Conservation (phyloP, 352 stramenopile species). For the Thalassiosira livingstoniorum region DNA sequence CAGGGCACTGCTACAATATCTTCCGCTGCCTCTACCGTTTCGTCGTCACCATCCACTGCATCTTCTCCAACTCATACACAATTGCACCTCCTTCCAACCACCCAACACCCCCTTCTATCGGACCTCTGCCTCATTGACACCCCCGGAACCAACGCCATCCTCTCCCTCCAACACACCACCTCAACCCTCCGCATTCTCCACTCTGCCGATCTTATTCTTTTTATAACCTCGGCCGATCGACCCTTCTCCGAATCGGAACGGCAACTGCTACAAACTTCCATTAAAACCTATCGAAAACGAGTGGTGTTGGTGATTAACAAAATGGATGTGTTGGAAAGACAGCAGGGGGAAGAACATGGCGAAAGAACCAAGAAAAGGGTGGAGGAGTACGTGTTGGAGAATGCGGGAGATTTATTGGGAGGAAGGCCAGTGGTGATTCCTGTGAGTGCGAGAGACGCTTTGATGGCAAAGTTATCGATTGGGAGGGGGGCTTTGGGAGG, state of each 20-base stretch:
- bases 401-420: constrained; percentile 76
- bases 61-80: constrained; percentile 20
- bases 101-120: constrained; percentile 55
- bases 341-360: constrained; percentile 68
- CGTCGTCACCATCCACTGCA: neutral
- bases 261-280: constrained; percentile 64
- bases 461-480: constrained; percentile 54
- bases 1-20: neutral
- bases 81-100: constrained; percentile 42
- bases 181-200: constrained; percentile 75
- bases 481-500: neutral
- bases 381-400: constrained; percentile 75
- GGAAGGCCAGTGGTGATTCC: constrained; percentile 74
- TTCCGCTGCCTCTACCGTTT: neutral
- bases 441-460: constrained; percentile 53
- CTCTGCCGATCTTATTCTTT: constrained; percentile 81
- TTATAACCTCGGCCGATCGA: constrained; percentile 82
- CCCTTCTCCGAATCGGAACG: constrained; percentile 81
- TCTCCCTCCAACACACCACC: constrained; percentile 73
- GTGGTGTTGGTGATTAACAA: constrained; percentile 84
- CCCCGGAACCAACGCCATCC: constrained; percentile 81
- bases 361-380: constrained; percentile 70
- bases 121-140: constrained; percentile 83
- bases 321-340: constrained; percentile 80
- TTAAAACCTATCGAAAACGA: constrained; percentile 77